Evolutionary conservation across 1,139 yeast species (phyloP).

Genomic region (Nakaseomyces delphensis): DNA sequence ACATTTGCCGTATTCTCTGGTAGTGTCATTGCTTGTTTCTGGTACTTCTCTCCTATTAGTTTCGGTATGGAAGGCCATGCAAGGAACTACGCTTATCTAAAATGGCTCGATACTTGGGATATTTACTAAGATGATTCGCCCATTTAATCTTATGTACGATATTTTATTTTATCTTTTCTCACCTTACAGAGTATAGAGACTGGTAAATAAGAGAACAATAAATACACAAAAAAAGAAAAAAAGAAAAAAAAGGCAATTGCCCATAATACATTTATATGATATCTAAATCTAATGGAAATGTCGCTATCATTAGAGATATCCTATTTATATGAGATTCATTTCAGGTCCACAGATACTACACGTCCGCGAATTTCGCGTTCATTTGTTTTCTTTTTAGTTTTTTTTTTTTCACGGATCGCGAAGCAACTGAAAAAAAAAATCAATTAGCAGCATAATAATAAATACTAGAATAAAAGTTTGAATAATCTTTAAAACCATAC

Average conservation of each 20-base stretch:
- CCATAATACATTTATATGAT: too few relatives aligned
- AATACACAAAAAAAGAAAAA: too few relatives aligned
- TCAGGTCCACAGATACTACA: too few relatives aligned
- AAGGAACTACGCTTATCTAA: constrained; percentile 58
- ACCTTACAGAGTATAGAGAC: too few relatives aligned
- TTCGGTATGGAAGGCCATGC: constrained; percentile 89
- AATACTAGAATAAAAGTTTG: not conserved
- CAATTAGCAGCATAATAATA: not conserved
- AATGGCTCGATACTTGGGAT: constrained; percentile 73
- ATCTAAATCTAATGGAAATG: too few relatives aligned
- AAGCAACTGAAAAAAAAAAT: too few relatives aligned
- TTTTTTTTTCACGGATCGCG: not conserved
- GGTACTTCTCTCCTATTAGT: constrained; percentile 66
- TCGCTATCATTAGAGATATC: too few relatives aligned
- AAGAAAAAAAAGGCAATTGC: too few relatives aligned
- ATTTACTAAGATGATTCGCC: constrained; percentile 25
- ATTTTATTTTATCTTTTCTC: not conserved
- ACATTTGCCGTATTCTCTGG: constrained; percentile 42
- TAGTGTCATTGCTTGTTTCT: constrained; percentile 57
- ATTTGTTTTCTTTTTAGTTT: not conserved
- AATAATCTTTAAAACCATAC: too few relatives aligned
- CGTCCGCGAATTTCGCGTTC: not conserved
- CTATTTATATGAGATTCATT: too few relatives aligned
- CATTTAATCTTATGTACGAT: not conserved
- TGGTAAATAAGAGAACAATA: too few relatives aligned